phyloP scores from a whole-genome alignment of 129 eudicot species.

The Apium graveolens region DNA sequence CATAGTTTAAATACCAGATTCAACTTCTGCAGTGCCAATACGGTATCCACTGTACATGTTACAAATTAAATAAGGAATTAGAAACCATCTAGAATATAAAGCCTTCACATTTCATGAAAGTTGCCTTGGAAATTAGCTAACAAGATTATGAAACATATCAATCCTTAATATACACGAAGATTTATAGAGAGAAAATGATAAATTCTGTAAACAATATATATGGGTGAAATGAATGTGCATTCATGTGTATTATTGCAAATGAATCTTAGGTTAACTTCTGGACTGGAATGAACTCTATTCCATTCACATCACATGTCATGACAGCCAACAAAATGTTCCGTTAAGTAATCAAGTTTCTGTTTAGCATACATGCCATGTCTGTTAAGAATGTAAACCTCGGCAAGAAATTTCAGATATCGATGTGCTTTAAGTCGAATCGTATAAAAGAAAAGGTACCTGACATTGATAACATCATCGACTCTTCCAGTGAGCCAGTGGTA shows the following conservation, averaged over 20 bases:
- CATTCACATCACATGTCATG: not conserved
- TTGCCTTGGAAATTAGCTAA: too few relatives aligned
- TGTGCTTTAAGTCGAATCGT: not conserved
- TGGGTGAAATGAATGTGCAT: not conserved
- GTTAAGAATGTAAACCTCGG: not conserved
- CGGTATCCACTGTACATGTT: too few relatives aligned
- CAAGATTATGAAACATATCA: not conserved
- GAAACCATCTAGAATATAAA: too few relatives aligned
- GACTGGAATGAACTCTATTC: not conserved
- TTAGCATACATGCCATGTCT: not conserved
- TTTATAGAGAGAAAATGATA: not conserved
- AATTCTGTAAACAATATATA: not conserved
- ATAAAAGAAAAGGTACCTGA: constrained; percentile 41
- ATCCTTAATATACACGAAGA: not conserved
- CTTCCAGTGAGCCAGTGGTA: constrained; percentile 97
- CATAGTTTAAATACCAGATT: too few relatives aligned
- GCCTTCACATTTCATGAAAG: not conserved
- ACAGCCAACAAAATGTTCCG: not conserved
- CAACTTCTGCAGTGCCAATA: too few relatives aligned
- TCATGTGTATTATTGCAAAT: too few relatives aligned
- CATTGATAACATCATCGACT: constrained; percentile 94
- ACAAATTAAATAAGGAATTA: too few relatives aligned
- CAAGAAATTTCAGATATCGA: not conserved
- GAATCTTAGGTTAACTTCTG: not conserved
- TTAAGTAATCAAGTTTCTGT: not conserved